A percentile compares a stretch with the other conserved stretches of the same genome.
phyloP scores from a whole-genome alignment of 164 flowering plant species.

The Kingdonia uniflora region DNA sequence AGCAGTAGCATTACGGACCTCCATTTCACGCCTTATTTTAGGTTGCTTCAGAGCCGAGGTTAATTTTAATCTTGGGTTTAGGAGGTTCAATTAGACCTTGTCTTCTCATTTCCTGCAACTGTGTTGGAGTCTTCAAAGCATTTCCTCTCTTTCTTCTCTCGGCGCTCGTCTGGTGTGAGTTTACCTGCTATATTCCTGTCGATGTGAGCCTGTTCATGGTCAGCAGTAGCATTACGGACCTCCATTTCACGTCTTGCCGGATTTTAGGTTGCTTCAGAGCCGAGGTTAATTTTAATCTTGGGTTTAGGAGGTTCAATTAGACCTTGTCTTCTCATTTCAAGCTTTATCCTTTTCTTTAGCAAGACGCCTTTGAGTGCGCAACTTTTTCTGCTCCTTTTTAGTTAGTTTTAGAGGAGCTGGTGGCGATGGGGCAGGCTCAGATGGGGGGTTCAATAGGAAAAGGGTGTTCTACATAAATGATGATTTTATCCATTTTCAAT shows the following conservation, averaged over 20 bases:
- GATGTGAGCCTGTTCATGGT: slow-evolving; percentile 94
- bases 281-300: slow-evolving; percentile 91
- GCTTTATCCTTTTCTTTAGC: slow-evolving; percentile 89
- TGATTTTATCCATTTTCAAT: slow-evolving; percentile 67
- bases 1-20: slow-evolving; percentile 89
- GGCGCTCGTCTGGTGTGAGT: slow-evolving; percentile 93
- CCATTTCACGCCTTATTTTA: slow-evolving; percentile 88
- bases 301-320: slow-evolving; percentile 90
- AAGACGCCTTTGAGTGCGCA: slow-evolving; percentile 85
- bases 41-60: slow-evolving; percentile 94
- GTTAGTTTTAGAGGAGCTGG: slow-evolving; percentile 94
- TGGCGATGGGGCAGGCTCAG: slow-evolving; percentile 91
- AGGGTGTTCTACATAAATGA: slow-evolving; percentile 85
- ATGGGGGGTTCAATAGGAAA: slow-evolving; percentile 96
- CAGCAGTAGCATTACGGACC: slow-evolving; percentile 90
- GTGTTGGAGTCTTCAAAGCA: slow-evolving; percentile 78
- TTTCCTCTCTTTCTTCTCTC: slow-evolving; percentile 93
- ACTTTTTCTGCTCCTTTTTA: slow-evolving; percentile 92
- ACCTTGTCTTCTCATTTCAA: slow-evolving; percentile 96
- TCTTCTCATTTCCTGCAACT: slow-evolving; percentile 87
- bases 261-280: slow-evolving; percentile 96
- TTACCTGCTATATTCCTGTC: slow-evolving; percentile 92
- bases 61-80: slow-evolving; percentile 88
- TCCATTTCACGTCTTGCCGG: slow-evolving; percentile 94
- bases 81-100: slow-evolving; percentile 95